Percentiles rank a stretch among this genome's conserved stretches.
Conservation (phyloP, 2,329 filamentous ascomycete genomes). For the Xylaria sp. region DNA sequence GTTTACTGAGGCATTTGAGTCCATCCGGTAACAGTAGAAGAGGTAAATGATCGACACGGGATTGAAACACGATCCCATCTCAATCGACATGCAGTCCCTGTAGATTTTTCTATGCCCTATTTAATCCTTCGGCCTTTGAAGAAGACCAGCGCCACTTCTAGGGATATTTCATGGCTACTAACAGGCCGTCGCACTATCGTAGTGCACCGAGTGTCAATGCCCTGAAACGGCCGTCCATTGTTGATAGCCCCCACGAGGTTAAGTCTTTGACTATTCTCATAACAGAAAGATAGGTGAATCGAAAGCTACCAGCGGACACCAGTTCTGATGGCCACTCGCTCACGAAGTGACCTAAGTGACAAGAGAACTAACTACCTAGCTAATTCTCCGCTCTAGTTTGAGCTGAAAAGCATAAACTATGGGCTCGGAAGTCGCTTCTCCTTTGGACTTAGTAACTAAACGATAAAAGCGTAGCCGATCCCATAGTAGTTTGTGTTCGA, state of each 20-base stretch:
- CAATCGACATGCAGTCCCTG: background rate
- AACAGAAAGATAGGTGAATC: background rate
- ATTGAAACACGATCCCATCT: background rate
- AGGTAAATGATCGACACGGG: background rate
- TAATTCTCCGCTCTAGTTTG: background rate
- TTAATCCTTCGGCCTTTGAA: too few relatives aligned
- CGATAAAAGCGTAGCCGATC: background rate
- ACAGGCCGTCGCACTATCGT: background rate
- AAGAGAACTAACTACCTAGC: background rate
- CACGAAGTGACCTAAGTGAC: background rate
- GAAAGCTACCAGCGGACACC: background rate
- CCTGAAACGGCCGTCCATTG: conserved; percentile 8
- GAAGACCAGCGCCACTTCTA: background rate
- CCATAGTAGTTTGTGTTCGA: conserved; percentile 1
- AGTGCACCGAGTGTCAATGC: background rate
- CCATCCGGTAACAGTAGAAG: background rate
- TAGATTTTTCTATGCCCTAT: too few relatives aligned
- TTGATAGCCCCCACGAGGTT: background rate
- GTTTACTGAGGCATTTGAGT: background rate
- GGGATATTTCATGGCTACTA: background rate
- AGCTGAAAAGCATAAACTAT: background rate
- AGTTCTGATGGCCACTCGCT: background rate
- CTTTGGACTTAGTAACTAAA: conserved; percentile 1
- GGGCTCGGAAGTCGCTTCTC: conserved; percentile 5
- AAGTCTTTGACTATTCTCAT: background rate